phyloP scores from a whole-genome alignment of 345 rosid species.

The Erucastrum elatum region DNA sequence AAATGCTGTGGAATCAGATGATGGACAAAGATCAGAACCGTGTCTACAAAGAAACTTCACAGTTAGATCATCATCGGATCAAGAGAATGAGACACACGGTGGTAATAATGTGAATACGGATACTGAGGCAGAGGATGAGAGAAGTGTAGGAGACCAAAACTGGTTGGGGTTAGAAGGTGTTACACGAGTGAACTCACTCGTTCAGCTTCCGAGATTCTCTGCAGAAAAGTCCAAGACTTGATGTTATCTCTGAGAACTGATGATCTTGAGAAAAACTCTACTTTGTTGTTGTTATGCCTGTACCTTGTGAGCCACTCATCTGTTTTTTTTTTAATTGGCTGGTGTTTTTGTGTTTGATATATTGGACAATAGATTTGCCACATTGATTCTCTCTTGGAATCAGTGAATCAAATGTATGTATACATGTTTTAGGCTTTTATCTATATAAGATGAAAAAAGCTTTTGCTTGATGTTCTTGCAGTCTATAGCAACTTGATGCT shows the following conservation, averaged over 20 bases:
- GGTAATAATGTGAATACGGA: conserved; percentile 28
- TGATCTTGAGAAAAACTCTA: not conserved
- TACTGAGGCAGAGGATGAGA: conserved; percentile 26
- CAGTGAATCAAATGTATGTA: conserved; percentile 30
- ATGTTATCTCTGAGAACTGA: conserved; percentile 7
- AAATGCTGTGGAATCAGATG: conserved; percentile 78
- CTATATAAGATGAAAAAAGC: not conserved
- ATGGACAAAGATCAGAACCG: conserved; percentile 86
- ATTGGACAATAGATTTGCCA: conserved; percentile 27
- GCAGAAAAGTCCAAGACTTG: conserved; percentile 62
- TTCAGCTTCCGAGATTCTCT: conserved; percentile 95
- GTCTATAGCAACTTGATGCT: not conserved
- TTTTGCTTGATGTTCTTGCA: conserved; percentile 1
- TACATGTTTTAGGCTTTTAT: conserved; percentile 4
- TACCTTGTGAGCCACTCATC: conserved; percentile 1
- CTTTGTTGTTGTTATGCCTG: conserved; percentile 8
- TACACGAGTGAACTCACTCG: conserved; percentile 93
- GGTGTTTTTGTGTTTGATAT: conserved; percentile 26
- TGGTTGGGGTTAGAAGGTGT: conserved; percentile 97
- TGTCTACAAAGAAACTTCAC: conserved; percentile 85
- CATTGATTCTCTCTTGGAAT: conserved; percentile 30
- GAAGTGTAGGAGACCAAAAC: conserved; percentile 61
- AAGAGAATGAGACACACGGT: conserved; percentile 50
- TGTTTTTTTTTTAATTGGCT: not conserved
- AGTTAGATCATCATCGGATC: conserved; percentile 71